Conservation (phyloP, 2,329 filamentous ascomycete species). For the Balansia obtecta region DNA sequence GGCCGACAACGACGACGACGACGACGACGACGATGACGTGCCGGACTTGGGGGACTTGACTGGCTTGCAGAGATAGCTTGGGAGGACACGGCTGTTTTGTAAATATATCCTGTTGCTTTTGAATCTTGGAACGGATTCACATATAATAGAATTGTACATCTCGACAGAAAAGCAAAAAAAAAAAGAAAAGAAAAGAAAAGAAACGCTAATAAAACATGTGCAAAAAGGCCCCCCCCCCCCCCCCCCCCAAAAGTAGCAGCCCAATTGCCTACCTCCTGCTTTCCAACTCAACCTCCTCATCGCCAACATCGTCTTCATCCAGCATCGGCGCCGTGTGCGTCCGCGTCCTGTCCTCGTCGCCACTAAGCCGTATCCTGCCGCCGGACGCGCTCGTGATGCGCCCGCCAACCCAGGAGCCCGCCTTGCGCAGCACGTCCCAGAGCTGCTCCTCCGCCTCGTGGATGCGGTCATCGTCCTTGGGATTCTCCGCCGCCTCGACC, state of each 20-base stretch:
- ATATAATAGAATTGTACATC: too few relatives aligned
- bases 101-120: too few relatives aligned
- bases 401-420: conserved; percentile 46
- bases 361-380: conserved; percentile 42
- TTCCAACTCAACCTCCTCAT: conserved; percentile 32
- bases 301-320: conserved; percentile 27
- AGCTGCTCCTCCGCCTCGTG: conserved; percentile 50
- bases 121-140: too few relatives aligned
- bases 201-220: background rate
- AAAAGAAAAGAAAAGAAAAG: too few relatives aligned
- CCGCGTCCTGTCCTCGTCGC: conserved; percentile 22
- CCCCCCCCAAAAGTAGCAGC: too few relatives aligned
- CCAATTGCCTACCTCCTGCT: conserved; percentile 15
- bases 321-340: conserved; percentile 34
- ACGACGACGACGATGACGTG: conserved; percentile 21
- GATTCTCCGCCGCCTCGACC: conserved; percentile 74
- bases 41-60: conserved; percentile 20
- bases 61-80: conserved; percentile 4
- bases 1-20: conserved; percentile 8
- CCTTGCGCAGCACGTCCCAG: conserved; percentile 44
- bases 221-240: too few relatives aligned
- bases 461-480: conserved; percentile 43
- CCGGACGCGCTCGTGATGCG: conserved; percentile 39
- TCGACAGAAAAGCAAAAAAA: too few relatives aligned
- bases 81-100: background rate